Conservation (phyloP, 2,329 filamentous ascomycete species). For the Ophiostoma perfectum region DNA sequence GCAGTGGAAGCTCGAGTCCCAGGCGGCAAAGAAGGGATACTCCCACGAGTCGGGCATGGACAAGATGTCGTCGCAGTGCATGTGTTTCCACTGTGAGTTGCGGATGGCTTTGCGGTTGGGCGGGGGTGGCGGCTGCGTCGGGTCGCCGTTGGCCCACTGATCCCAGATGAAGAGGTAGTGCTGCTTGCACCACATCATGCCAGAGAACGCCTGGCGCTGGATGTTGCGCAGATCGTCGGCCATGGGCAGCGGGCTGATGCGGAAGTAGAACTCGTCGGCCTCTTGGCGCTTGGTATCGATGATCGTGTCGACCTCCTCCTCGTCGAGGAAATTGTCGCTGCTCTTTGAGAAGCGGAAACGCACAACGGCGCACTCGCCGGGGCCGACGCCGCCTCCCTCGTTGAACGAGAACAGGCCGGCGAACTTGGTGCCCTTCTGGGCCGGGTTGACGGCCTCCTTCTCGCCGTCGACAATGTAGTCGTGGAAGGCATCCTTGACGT, state of each 20-base stretch:
- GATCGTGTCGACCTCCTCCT: constrained; percentile 86
- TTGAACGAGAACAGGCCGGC: constrained; percentile 91
- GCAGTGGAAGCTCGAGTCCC: constrained; percentile 96
- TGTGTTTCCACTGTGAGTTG: constrained; percentile 88
- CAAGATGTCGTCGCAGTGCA: constrained; percentile 89
- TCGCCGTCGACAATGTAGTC: constrained; percentile 77
- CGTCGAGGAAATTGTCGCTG: constrained; percentile 74
- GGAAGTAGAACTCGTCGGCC: constrained; percentile 92
- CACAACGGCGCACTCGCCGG: constrained; percentile 91
- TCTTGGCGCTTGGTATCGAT: constrained; percentile 82
- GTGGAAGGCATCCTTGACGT: constrained; percentile 95
- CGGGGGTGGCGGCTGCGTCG: constrained; percentile 79
- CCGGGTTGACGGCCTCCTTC: constrained; percentile 75
- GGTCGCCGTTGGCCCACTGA: constrained; percentile 94
- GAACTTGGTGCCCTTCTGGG: constrained; percentile 75
- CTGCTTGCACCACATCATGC: constrained; percentile 99
- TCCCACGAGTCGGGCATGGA: constrained; percentile 99
- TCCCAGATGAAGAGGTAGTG: constrained; percentile 97
- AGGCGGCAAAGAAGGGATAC: constrained; percentile 95
- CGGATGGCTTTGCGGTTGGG: constrained; percentile 71
- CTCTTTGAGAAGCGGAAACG: constrained; percentile 81
- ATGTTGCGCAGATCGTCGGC: constrained; percentile 90
- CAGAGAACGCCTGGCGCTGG: constrained; percentile 86
- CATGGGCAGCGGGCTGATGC: constrained; percentile 89
- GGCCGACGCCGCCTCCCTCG: constrained; percentile 77